These are phyloP conservation scores for Vitis hybrid DNA, from an alignment of 177 flowering plant species.

Conservation along the genomic window DNA sequence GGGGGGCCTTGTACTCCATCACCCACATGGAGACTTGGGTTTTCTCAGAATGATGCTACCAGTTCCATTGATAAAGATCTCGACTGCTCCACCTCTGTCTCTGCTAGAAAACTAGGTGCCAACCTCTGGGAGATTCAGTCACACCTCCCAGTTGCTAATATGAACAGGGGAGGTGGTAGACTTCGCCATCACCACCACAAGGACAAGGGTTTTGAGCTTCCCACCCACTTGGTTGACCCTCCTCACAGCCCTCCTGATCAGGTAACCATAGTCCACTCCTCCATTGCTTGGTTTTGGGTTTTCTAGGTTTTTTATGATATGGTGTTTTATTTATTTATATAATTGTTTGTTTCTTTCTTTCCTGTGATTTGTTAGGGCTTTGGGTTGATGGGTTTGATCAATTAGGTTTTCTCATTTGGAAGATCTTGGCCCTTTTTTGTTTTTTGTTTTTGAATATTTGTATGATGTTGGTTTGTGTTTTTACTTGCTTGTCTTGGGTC, in stretches of 20 bases:
- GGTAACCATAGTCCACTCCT: constrained; percentile 16
- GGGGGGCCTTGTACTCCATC: constrained; percentile 69
- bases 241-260: constrained; percentile 28
- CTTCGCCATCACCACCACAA: constrained; percentile 19
- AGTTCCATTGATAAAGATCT: constrained; percentile 15
- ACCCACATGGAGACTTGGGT: constrained; percentile 61
- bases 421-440: no score
- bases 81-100: constrained; percentile 21
- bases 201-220: constrained; percentile 29
- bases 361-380: background rate
- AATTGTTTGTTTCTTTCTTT: no score
- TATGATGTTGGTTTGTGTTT: no score
- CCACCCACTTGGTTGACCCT: constrained; percentile 22
- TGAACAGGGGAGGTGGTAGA: constrained; percentile 23
- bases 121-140: constrained; percentile 66
- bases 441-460: no score
- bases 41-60: constrained; percentile 11
- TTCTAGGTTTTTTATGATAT: background rate
- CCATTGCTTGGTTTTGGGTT: background rate
- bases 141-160: constrained; percentile 24
- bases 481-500: no score
- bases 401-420: no score
- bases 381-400: background rate
- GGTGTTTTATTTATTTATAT: background rate
- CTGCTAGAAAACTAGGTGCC: constrained; percentile 78